Evolutionary conservation across 1,139 yeast genomes (phyloP).

Genomic region (Diutina neorugosa): DNA sequence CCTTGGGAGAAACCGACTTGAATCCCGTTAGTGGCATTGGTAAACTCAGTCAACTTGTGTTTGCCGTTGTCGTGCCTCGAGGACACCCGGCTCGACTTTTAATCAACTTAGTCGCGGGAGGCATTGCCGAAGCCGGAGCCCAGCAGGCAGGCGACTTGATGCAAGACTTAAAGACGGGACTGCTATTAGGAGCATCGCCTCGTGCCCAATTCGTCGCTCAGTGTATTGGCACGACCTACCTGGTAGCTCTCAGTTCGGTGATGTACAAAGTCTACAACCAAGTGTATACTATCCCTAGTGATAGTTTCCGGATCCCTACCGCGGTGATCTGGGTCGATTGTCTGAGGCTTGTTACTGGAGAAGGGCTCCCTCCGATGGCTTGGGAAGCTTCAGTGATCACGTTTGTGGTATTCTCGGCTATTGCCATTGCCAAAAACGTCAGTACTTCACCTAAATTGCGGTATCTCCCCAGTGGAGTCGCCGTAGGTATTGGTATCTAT

Average conservation of each 20-base stretch:
- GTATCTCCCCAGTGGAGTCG: conserved; percentile 85
- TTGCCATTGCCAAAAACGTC: conserved; percentile 54
- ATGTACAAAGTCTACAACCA: conserved; percentile 75
- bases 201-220: conserved; percentile 87
- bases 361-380: conserved; percentile 77
- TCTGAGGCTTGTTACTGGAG: conserved; percentile 83
- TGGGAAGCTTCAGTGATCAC: conserved; percentile 50
- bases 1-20: conserved; percentile 91
- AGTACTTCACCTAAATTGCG: conserved; percentile 25
- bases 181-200: conserved; percentile 84
- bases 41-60: conserved; percentile 76
- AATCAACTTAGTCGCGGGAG: conserved; percentile 86
- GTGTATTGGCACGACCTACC: conserved; percentile 74
- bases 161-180: conserved; percentile 96
- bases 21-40: conserved; percentile 98
- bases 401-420: conserved; percentile 55
- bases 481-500: conserved; percentile 93
- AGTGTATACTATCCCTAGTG: conserved; percentile 77
- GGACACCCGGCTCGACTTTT: conserved; percentile 71
- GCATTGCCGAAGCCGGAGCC: conserved; percentile 96
- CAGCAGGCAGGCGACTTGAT: conserved; percentile 97
- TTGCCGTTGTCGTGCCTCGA: conserved; percentile 72
- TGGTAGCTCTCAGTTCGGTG: conserved; percentile 63
- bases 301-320: conserved; percentile 77
- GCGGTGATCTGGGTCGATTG: conserved; percentile 97